Base-by-base conservation (phyloP, 2,329 filamentous ascomycete genomes). In the Aspergillus sp. region DNA sequence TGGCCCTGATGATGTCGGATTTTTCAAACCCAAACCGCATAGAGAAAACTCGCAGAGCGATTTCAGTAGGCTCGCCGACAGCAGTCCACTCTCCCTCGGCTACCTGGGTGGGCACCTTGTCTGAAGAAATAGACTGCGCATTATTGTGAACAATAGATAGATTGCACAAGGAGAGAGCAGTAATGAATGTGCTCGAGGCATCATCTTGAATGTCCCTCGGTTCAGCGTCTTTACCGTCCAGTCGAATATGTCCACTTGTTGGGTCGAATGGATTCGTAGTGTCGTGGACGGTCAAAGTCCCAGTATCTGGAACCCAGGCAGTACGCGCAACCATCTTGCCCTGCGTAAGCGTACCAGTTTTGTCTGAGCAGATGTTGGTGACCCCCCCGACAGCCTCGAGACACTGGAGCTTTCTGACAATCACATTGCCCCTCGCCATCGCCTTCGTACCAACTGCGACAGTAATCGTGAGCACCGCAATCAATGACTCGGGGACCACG, bases 11-110 rank as follows among this genome's bases (percentile, higher is more conserved):
- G 4, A 81, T 70, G 3, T 68, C 64, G n/a, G 71, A 75, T 58
- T 79, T 80, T 18, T 77, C 77, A 56, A 76, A 80, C 15, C 79
- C 71, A 63, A 89, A 88, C 20, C 86, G 82, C 64, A 83, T 79
- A 2, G 85, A 83, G 63, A 89, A 86, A 6, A 89, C 85, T 57
- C 88, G 84, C 3, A 89, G 80, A 5, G 86, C 86, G 57, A 88
- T 86, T 64, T 89, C 86, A 3, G 86, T 89, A 2, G 84, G 83
- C 60, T 87, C 84, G n/a, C 84, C 85, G 47, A 83, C 80, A 24
- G 83, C 80, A 51, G 81, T 78, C 85, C 85, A 87, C 5, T 65
- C 63, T 5, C 72, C 67, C 22, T 76, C 67, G 4, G 72, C 66
- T 5, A 45, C 45, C 20, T 39, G 36, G 9, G 32, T 24, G 17